A percentile compares a stretch with the other conserved stretches of the same genome.
Evolutionary conservation across 345 rosid species (phyloP).

Genomic region (Murraya paniculata): DNA sequence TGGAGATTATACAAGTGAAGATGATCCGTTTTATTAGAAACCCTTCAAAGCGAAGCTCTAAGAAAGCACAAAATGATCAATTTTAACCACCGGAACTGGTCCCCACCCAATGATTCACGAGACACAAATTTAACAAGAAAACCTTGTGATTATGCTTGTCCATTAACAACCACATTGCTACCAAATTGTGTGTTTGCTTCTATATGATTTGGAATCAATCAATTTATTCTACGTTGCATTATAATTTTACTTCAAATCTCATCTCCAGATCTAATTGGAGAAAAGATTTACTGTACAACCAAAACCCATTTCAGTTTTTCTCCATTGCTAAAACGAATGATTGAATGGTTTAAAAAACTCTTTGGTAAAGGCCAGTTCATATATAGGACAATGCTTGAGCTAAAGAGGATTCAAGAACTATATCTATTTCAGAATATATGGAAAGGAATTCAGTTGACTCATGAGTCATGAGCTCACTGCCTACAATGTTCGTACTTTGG

Average conservation of each 20-base stretch:
- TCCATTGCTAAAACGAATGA: background rate
- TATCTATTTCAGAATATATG: background rate
- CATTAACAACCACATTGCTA: conserved; percentile 8
- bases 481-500: background rate
- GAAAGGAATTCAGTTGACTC: background rate
- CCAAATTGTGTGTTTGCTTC: background rate
- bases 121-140: conserved; percentile 13
- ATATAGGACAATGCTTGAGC: background rate
- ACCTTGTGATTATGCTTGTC: conserved; percentile 9
- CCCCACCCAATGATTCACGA: conserved; percentile 18
- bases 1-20: background rate
- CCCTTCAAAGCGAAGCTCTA: background rate
- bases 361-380: background rate
- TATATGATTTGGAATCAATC: conserved; percentile 17
- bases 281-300: background rate
- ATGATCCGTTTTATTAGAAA: background rate
- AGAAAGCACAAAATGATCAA: background rate
- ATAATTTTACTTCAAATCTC: background rate
- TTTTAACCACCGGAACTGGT: background rate
- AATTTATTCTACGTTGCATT: background rate
- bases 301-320: background rate
- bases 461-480: background rate
- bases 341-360: background rate
- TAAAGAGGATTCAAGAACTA: background rate
- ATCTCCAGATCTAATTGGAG: background rate